These are phyloP conservation scores for Hippophae gyantsensis DNA, from an alignment of 306 rosid genomes.

Conservation along the genomic window DNA sequence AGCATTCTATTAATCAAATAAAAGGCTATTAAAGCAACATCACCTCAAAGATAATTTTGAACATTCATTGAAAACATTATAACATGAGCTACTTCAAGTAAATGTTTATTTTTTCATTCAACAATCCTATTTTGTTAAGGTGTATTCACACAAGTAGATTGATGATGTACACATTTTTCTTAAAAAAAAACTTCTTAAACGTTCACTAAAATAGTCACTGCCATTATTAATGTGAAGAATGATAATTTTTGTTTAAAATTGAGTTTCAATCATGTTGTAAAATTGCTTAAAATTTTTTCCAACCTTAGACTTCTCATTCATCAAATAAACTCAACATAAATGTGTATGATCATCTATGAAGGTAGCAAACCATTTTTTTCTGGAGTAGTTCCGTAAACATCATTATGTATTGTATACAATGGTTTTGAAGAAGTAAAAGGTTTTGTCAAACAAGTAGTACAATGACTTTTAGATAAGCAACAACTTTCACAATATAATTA, in stretches of 20 bases:
- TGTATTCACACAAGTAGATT: no score
- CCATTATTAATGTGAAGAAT: no score
- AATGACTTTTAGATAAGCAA: neutral
- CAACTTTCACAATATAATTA: neutral
- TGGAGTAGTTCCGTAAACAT: neutral
- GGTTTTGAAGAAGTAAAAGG: neutral
- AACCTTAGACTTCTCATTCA: neutral
- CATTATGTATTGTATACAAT: neutral
- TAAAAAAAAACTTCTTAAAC: no score
- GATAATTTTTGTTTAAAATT: no score
- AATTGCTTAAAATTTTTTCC: neutral
- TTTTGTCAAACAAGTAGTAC: neutral
- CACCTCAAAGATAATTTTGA: neutral
- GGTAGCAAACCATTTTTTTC: neutral
- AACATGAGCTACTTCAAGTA: neutral
- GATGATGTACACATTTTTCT: no score
- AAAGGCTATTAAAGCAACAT: no score
- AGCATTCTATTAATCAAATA: neutral
- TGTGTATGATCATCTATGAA: neutral
- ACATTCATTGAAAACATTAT: neutral
- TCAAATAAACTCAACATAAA: neutral
- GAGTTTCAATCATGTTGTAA: neutral
- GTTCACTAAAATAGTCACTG: no score
- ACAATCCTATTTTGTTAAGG: neutral
- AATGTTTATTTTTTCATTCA: no score